These are phyloP conservation scores for Linnemannia exigua DNA, from an alignment of 192 early-diverging fungal species.

Conservation along the genomic window DNA sequence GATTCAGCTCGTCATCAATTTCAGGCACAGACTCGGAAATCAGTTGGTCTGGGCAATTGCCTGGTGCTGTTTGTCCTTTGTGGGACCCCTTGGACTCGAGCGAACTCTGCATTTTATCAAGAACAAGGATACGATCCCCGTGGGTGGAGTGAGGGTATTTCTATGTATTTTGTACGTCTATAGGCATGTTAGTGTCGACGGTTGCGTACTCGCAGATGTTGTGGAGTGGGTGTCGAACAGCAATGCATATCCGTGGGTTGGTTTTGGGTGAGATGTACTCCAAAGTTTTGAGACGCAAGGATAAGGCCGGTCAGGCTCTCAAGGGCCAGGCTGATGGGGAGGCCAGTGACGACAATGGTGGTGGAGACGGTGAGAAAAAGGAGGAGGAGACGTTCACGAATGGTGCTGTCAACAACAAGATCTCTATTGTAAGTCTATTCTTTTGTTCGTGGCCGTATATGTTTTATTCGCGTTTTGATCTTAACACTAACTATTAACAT, in stretches of 20 bases:
- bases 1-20: conserved; percentile 46
- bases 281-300: conserved; percentile 70
- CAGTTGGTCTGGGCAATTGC: conserved; percentile 34
- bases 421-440: conserved; percentile 31
- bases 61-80: conserved; percentile 40
- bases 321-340: conserved; percentile 12
- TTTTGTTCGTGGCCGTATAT: neutral
- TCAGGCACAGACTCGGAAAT: conserved; percentile 24
- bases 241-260: conserved; percentile 61
- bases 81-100: conserved; percentile 39
- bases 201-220: conserved; percentile 49
- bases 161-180: conserved; percentile 67
- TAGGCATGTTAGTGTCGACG: conserved; percentile 40
- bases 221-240: conserved; percentile 52
- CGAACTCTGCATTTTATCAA: conserved; percentile 38
- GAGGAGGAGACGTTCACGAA: conserved; percentile 49
- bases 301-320: conserved; percentile 65
- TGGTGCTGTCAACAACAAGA: conserved; percentile 55
- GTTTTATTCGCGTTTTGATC: neutral
- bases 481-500: no score
- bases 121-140: conserved; percentile 40
- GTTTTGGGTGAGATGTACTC: conserved; percentile 71
- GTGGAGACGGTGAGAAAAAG: conserved; percentile 40
- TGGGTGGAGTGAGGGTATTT: conserved; percentile 61
- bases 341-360: no score